Evolutionary conservation across 257 asterid genomes (phyloP).

Genomic region (Pogostemon cablin): DNA sequence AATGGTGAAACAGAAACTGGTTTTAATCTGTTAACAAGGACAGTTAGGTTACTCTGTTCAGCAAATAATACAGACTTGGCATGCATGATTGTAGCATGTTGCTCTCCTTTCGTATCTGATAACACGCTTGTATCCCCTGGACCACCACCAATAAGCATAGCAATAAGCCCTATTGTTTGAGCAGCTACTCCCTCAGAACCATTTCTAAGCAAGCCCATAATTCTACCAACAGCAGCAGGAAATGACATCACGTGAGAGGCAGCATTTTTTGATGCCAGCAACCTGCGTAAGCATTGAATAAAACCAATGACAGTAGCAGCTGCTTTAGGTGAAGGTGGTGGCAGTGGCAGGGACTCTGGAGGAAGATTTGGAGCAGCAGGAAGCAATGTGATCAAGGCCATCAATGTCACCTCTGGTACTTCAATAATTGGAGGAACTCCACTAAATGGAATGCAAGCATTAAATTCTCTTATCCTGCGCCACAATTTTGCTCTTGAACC

Average conservation of each 20-base stretch:
- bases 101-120: slow-evolving; percentile 89
- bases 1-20: slow-evolving; percentile 91
- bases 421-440: slow-evolving; percentile 89
- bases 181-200: slow-evolving; percentile 97
- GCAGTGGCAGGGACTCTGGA: slow-evolving; percentile 92
- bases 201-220: slow-evolving; percentile 95
- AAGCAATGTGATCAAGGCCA: slow-evolving; percentile 97
- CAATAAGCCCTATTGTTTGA: slow-evolving; percentile 85
- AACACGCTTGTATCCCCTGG: slow-evolving; percentile 77
- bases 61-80: slow-evolving; percentile 86
- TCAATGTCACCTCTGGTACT: slow-evolving; percentile 97
- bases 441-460: slow-evolving; percentile 85
- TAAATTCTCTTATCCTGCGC: slow-evolving; percentile 98
- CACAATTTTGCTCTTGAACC: slow-evolving; percentile 99
- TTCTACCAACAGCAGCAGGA: slow-evolving; percentile 98
- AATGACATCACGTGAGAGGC: slow-evolving; percentile 98
- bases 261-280: slow-evolving; percentile 91
- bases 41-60: slow-evolving; percentile 69
- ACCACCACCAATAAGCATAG: slow-evolving; percentile 97
- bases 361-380: slow-evolving; percentile 98
- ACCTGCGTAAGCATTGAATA: slow-evolving; percentile 86
- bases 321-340: slow-evolving; percentile 99
- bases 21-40: slow-evolving; percentile 89
- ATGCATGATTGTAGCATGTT: slow-evolving; percentile 95
- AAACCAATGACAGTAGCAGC: slow-evolving; percentile 98